Percentiles rank a stretch among this genome's conserved stretches.
These are phyloP conservation scores for Blepharisma japonicum DNA, from an alignment of 73 alveolate genomes.

Conservation along the genomic window DNA sequence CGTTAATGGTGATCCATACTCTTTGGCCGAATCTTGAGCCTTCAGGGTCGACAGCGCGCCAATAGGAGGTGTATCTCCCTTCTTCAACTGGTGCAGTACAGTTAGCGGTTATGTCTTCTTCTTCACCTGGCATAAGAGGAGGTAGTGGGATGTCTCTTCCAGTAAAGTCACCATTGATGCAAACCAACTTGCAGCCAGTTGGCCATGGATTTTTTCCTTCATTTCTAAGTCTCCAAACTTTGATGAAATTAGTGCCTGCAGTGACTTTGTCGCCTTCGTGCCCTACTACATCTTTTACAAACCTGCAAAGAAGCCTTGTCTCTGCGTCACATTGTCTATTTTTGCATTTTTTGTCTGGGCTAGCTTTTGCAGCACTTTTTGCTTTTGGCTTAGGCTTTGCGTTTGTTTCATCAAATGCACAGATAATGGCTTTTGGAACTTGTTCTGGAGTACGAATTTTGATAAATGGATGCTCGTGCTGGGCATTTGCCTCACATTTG, in stretches of 20 bases:
- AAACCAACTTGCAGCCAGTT: slow-evolving; percentile 32
- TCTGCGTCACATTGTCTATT: not conserved
- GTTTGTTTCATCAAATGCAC: slow-evolving; percentile 2
- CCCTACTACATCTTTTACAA: not conserved
- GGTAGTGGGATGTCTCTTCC: slow-evolving; percentile 7
- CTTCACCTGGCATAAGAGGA: slow-evolving; percentile 44
- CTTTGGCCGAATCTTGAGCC: slow-evolving; percentile 5
- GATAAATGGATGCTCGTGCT: slow-evolving; percentile 82
- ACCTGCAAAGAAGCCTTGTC: slow-evolving; percentile 22
- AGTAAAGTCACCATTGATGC: slow-evolving; percentile 45
- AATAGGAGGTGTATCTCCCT: not conserved
- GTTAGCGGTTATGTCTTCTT: slow-evolving; percentile 26
- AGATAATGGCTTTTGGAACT: slow-evolving; percentile 44
- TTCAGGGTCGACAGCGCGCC: not conserved
- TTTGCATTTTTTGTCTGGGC: not conserved
- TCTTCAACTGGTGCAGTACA: slow-evolving; percentile 38
- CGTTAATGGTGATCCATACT: not conserved
- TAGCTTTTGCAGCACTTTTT: not conserved
- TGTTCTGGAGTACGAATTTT: slow-evolving; percentile 71
- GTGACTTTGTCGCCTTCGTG: not conserved
- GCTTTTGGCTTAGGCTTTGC: not conserved
- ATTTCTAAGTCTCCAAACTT: slow-evolving; percentile 58
- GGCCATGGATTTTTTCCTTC: slow-evolving; percentile 57
- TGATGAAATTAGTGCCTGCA: slow-evolving; percentile 29
- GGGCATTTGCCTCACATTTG: slow-evolving; percentile 74